Conservation (phyloP, 257 asterid genomes). For the Verbena officinalis region DNA sequence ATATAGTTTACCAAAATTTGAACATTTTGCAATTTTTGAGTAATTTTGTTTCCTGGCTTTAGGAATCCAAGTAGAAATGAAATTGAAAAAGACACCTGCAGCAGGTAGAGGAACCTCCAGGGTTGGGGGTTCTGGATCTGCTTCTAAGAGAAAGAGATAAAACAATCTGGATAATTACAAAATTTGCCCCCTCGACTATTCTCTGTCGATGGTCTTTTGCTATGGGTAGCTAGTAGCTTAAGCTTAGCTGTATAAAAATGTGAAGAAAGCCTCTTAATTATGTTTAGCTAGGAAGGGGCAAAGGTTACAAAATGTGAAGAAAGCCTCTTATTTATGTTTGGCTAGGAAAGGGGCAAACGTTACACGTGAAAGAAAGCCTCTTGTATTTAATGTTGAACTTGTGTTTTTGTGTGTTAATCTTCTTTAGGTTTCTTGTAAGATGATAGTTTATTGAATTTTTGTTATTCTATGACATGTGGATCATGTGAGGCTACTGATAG, state of each 20-base stretch:
- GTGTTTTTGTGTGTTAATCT: too few relatives aligned
- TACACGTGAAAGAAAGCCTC: too few relatives aligned
- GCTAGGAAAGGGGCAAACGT: not conserved
- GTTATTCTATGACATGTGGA: too few relatives aligned
- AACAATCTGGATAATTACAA: slow-evolving; percentile 15
- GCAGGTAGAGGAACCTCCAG: slow-evolving; percentile 60
- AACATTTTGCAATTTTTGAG: not conserved
- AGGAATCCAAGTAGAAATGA: slow-evolving; percentile 76
- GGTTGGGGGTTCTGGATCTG: slow-evolving; percentile 58
- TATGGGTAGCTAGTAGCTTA: not conserved
- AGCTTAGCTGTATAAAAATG: not conserved
- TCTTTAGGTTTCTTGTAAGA: too few relatives aligned
- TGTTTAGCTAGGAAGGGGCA: too few relatives aligned
- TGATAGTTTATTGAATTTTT: too few relatives aligned
- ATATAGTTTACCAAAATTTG: not conserved
- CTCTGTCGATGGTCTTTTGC: too few relatives aligned
- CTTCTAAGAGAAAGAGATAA: slow-evolving; percentile 85
- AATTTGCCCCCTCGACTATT: not conserved
- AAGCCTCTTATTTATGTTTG: not conserved
- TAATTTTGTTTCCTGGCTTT: slow-evolving; percentile 7
- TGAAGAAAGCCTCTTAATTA: not conserved
- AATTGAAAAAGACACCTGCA: slow-evolving; percentile 65
- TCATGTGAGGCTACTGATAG: too few relatives aligned
- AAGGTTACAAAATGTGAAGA: not conserved
- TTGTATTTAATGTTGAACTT: too few relatives aligned